Base-by-base conservation (phyloP, 352 stramenopile species). In the Phytophthora cactorum region DNA sequence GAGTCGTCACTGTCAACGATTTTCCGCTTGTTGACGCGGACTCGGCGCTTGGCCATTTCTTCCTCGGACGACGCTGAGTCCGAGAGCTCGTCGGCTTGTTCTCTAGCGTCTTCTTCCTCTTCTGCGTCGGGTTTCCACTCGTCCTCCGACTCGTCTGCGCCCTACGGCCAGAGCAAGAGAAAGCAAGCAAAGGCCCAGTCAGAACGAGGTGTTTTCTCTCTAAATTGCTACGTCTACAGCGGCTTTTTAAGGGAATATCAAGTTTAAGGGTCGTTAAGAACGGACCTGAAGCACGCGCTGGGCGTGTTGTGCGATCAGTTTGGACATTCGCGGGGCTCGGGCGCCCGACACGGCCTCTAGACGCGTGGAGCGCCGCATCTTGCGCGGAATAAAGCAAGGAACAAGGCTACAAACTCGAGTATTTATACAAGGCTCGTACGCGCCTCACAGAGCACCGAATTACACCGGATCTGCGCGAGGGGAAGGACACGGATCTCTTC, bases 291-390 rank as follows among this genome's bases (percentile, higher is more conserved):
- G 72, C 54, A 83, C 63, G 36, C 59, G 72, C 36, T 80, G 57
- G n/a, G 75, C 75, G 45, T 83, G 75, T 39, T 77, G 65, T 31
- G 72, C 67, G 53, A 93, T 85, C 32, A 86, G 58, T 72, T 78
- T 78, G 46, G 86, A 80, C 80, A 93, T 92, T 50, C 85, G 82
- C 45, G 67, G 72, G 39, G 70, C 67, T 17, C 76, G 74, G 39
- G 85, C 82, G 36, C 78, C 69, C 12, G 66, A 76, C 11, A 65
- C 79, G 4, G 72, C 78, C 29, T 81, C 80, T 25, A 93, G 72
- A 28, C 86, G 81, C 50, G 80, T 78, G 28, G 86, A 93, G n/a
- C 86, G 75, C 17, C 86, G 77, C 83, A 90, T 93, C 28, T 62
- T 59, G 25, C 47, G 60, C 59, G 63, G 44, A 74, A 59, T 55